phyloP scores from a whole-genome alignment of 2,329 filamentous ascomycete genomes.

The Trichoderma semiorbis region DNA sequence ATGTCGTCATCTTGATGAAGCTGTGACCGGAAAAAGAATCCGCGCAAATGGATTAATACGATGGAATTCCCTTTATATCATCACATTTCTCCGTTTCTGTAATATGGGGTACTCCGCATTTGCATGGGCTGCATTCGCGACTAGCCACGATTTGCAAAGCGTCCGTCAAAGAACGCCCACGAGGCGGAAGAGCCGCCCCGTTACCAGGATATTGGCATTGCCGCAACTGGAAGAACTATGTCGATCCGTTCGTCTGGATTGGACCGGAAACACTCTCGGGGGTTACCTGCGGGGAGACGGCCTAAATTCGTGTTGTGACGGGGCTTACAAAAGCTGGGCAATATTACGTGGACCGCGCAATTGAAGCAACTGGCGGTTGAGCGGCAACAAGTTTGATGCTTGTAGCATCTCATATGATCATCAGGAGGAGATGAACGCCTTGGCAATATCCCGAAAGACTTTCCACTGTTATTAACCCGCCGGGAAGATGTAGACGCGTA shows the following conservation, averaged over 20 bases:
- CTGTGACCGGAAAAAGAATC: background rate
- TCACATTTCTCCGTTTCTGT: background rate
- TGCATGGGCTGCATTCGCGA: background rate
- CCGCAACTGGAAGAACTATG: background rate
- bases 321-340: background rate
- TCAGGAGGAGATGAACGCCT: background rate
- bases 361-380: background rate
- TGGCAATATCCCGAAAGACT: background rate
- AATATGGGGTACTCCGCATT: background rate
- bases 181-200: background rate
- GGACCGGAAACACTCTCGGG: conserved; percentile 10
- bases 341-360: background rate
- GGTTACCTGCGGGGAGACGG: background rate
- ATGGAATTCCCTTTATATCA: background rate
- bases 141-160: background rate
- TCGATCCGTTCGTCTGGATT: background rate
- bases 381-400: background rate
- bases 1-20: conserved; percentile 5
- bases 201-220: background rate
- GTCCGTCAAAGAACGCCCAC: background rate
- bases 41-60: background rate
- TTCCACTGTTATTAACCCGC: background rate
- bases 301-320: background rate
- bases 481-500: background rate
- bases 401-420: background rate